phyloP scores from a whole-genome alignment of 805 yeast species.

The Vanderwaltozyma yarrowii region DNA sequence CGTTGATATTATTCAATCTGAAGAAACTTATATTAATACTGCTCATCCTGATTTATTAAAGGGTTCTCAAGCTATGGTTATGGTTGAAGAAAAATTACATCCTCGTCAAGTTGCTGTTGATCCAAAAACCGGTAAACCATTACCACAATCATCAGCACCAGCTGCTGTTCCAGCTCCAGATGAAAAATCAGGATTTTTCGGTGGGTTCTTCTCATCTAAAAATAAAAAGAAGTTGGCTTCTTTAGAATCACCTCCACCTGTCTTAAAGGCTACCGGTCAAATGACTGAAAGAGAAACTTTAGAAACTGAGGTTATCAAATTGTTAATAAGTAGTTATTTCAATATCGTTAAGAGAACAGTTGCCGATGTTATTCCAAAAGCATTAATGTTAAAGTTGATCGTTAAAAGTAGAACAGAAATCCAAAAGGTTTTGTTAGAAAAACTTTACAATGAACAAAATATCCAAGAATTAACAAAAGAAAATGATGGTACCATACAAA shows the following conservation, averaged over 20 bases:
- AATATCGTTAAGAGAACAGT: slow-evolving; percentile 88
- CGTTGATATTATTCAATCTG: slow-evolving; percentile 69
- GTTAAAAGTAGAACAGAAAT: slow-evolving; percentile 75
- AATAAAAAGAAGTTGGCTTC: slow-evolving; percentile 89
- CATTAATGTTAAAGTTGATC: slow-evolving; percentile 86
- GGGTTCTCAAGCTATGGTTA: slow-evolving; percentile 90
- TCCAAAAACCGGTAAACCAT: slow-evolving; percentile 83
- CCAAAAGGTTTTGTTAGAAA: slow-evolving; percentile 82
- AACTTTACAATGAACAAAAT: slow-evolving; percentile 60
- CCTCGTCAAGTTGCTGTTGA: slow-evolving; percentile 67
- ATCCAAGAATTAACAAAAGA: slow-evolving; percentile 77
- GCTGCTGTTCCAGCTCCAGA: slow-evolving; percentile 25
- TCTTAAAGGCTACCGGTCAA: slow-evolving; percentile 80
- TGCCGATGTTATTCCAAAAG: slow-evolving; percentile 90
- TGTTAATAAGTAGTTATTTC: slow-evolving; percentile 82
- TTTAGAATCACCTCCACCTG: slow-evolving; percentile 97
- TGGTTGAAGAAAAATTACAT: slow-evolving; percentile 76
- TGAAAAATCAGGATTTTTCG: slow-evolving; percentile 74
- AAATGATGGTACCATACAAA: slow-evolving; percentile 82
- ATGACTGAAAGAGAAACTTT: slow-evolving; percentile 91
- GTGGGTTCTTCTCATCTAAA: slow-evolving; percentile 87
- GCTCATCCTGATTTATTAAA: slow-evolving; percentile 95
- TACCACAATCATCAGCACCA: slow-evolving; percentile 33
- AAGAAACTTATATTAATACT: slow-evolving; percentile 91
- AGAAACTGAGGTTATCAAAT: slow-evolving; percentile 95